Evolutionary conservation across 129 eudicot genomes (phyloP), one percentile per base, ranked within the genome.

Genomic region (Artemisia tridentata): DNA sequence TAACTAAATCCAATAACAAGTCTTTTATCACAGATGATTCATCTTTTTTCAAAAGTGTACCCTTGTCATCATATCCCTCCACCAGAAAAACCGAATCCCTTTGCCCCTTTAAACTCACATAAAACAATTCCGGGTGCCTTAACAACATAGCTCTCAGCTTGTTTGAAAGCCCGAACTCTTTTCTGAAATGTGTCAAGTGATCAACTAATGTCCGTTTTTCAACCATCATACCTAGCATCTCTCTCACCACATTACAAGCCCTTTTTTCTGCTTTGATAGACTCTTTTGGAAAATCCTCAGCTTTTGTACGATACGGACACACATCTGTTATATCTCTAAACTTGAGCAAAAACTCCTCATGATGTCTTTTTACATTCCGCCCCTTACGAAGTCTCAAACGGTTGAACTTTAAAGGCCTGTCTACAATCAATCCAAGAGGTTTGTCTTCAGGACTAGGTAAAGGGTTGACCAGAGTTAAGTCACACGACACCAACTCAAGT

Each of bases 231-330:
- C 88, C 92, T 60, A 93, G 78, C 3, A 90, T 83, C 83, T 93
- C 97, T 80, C 96, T 85, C 81, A 93, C 98, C 65, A 87, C 92
- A 49, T 84, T 89, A 78, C 99, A 93, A 50, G 97, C 99, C 80
- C 97, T 82, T 79, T 87, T 93, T 79, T 93, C 99, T 4, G 96
- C 84, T 71, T 79, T 80, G 5, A 93, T 17, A 0, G 96, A 85
- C 74, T 82, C 90, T 80, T 82, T 85, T 3, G 58, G 73, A 27
- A 87, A 84, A n/a, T 87, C 99, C 2, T 13, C 84, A 9, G 61
- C 76, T 46, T 78, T 74, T 4, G 91, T 90, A 7, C 73, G 86
- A 75, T 93, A 93, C 0, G 99, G 99, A 48, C 97, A 93, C 55
- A 88, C 84, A 65, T 80, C 88, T 0, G 84, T 87, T 31, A 93